A percentile compares a stretch with the other conserved stretches of the same genome.
These are phyloP conservation scores for Trichophyton schoenleinii DNA, from an alignment of 2,329 filamentous ascomycete genomes.

Conservation along the genomic window DNA sequence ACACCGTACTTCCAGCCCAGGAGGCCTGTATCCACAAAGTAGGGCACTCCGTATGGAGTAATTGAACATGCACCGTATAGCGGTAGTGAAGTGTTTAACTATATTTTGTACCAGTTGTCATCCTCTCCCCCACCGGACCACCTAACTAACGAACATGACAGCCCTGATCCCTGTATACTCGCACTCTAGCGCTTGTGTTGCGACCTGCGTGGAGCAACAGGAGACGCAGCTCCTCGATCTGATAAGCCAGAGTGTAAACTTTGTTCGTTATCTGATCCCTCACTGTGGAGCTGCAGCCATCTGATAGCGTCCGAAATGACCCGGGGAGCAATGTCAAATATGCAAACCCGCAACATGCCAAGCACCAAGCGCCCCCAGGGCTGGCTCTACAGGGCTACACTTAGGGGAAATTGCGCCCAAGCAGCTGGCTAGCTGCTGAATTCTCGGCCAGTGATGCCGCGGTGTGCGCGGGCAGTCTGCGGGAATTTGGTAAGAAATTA, in stretches of 20 bases:
- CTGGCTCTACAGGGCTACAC: not conserved
- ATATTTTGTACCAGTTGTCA: not conserved
- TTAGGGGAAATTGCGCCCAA: not conserved
- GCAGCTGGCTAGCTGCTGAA: not conserved
- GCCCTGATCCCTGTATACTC: not conserved
- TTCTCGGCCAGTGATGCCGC: not conserved
- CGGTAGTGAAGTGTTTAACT: not conserved
- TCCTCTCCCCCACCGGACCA: too few relatives aligned
- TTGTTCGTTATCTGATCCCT: not conserved
- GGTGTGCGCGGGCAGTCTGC: not conserved
- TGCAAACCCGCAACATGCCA: not conserved
- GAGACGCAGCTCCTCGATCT: not conserved
- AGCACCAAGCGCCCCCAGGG: not conserved
- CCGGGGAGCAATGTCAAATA: not conserved
- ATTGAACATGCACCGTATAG: too few relatives aligned
- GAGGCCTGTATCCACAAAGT: not conserved
- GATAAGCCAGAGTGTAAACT: constrained; percentile 1
- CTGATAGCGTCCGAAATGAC: not conserved
- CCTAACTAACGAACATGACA: not conserved
- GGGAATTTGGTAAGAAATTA: not conserved
- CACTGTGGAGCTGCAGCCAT: not conserved
- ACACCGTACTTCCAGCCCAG: not conserved
- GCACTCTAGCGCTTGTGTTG: not conserved
- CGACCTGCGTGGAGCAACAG: not conserved
- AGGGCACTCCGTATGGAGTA: too few relatives aligned